Evolutionary conservation across 129 eudicot genomes (phyloP), one percentile per base, ranked within the genome.

Genomic region (Tagetes patula): DNA sequence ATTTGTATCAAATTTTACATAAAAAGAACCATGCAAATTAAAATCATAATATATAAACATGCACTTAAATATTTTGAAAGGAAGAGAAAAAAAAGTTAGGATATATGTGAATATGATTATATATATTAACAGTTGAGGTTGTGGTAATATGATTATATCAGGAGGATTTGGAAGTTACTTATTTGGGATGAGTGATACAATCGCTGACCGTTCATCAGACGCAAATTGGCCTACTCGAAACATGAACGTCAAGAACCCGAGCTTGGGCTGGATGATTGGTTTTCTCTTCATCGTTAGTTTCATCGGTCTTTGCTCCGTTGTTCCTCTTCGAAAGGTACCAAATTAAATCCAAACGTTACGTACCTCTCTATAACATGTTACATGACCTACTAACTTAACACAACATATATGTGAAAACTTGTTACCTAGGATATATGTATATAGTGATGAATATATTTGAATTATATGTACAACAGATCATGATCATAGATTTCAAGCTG

Each of bases 201-300:
- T 82, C 0, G 82, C 85, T 0, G 36, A 1, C 30, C 73, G 68
- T 3, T 82, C 82, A 72, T 72, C 82, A 13, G 82, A 82, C 0
- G 40, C 79, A 3, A 8, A 41, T 67, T 80, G 49, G 37, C 79
- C 79, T 10, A 31, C 63, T 33, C 76, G 68, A 65, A 37, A 47
- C 13, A 71, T 78, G 72, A 80, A 80, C 81, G 73, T 85, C 11
- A 91, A 94, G 85, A 83, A 86, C 82, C 98, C 96, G 3, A 62
- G 78, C 34, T 73, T 94, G 70, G 4, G 76, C 42, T 89, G 96
- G 96, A 87, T 90, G 20, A 85, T 79, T 50, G 84, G 43, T 4
- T 90, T 79, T 81, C 96, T 90, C 55, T 82, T 87, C 48, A 45
- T 70, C 7, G 96, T 90, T 11, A 90, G 96, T 76, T 90, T 90